phyloP scores from a whole-genome alignment of 2,329 filamentous ascomycete species.

The Thelonectria discophora region DNA sequence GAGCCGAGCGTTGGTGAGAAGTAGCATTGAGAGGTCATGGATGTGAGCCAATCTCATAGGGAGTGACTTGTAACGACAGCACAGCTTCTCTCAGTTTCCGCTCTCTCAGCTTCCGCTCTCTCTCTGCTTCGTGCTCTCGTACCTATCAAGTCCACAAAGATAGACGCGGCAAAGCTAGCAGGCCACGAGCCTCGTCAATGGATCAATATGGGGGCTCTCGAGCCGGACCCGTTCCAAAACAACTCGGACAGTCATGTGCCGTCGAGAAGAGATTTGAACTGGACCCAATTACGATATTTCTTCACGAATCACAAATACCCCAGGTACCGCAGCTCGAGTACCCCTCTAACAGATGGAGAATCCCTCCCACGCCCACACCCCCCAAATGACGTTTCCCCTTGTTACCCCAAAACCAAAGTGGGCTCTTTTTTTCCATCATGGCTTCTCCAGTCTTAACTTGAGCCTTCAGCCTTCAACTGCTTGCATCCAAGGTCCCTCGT shows the following conservation, averaged over 20 bases:
- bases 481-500: neutral
- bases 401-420: conserved; percentile 21
- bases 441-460: conserved; percentile 1
- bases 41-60: conserved; percentile 2
- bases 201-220: neutral
- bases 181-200: neutral
- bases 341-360: conserved; percentile 27
- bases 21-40: conserved; percentile 13
- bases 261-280: neutral
- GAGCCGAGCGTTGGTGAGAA: conserved; percentile 3
- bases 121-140: no score
- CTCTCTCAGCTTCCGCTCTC: no score
- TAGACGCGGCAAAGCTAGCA: conserved; percentile 11
- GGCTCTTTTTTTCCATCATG: conserved; percentile 7
- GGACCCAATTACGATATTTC: conserved; percentile 19
- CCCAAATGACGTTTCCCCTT: conserved; percentile 26
- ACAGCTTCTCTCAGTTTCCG: no score
- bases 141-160: neutral
- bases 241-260: conserved; percentile 12
- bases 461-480: conserved; percentile 7
- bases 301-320: conserved; percentile 19
- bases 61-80: conserved; percentile 1
- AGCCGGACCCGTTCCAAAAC: neutral
- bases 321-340: conserved; percentile 15
- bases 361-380: conserved; percentile 11